phyloP scores from a whole-genome alignment of 345 rosid species.

The Ceriops decandra region DNA sequence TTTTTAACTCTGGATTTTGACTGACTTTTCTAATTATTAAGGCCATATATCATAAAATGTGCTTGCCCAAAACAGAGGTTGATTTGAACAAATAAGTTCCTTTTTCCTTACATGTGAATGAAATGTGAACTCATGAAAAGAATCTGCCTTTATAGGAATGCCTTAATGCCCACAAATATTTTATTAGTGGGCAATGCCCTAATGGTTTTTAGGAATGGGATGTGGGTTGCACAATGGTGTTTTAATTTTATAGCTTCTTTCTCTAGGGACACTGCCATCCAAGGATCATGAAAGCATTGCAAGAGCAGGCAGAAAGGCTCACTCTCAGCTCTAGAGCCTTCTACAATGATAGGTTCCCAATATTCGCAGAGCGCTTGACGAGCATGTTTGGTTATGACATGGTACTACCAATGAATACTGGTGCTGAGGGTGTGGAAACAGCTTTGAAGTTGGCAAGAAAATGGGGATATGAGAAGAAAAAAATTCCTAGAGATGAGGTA shows the following conservation, averaged over 20 bases:
- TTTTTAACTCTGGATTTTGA: neutral
- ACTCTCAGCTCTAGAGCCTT: conserved; percentile 90
- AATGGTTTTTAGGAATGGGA: neutral
- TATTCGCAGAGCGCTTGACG: conserved; percentile 73
- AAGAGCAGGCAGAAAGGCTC: conserved; percentile 79
- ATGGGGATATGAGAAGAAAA: conserved; percentile 90
- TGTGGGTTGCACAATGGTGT: conserved; percentile 7
- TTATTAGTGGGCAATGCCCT: neutral
- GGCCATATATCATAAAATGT: no score
- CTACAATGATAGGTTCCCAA: conserved; percentile 77
- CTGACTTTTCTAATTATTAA: no score
- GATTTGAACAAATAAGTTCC: no score
- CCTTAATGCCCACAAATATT: neutral
- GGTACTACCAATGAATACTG: conserved; percentile 99
- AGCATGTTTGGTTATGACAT: conserved; percentile 86
- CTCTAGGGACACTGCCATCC: conserved; percentile 95
- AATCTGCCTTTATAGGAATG: no score
- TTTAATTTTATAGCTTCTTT: conserved; percentile 9
- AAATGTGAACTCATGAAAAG: neutral
- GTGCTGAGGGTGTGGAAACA: conserved; percentile 98
- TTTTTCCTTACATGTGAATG: neutral
- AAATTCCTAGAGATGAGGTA: conserved; percentile 77
- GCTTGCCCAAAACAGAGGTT: no score
- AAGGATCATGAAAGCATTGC: conserved; percentile 71
- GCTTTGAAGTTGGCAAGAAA: conserved; percentile 93